phyloP scores from a whole-genome alignment of 2,329 filamentous ascomycete species.

The Grosmannia penicillata region DNA sequence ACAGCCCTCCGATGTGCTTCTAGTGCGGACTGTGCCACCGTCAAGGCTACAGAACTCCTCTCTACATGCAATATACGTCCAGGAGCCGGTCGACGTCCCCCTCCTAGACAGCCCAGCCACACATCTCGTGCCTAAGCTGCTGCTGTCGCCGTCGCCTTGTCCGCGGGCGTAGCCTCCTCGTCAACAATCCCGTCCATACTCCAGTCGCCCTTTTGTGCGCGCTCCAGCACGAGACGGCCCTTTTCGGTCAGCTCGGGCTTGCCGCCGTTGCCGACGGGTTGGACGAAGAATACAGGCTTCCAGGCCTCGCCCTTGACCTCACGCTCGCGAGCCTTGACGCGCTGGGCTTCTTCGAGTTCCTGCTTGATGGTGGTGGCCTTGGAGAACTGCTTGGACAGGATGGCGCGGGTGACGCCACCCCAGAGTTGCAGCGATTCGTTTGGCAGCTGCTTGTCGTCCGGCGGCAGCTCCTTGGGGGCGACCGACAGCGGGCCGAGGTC shows the following conservation, averaged over 20 bases:
- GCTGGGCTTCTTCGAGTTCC: constrained; percentile 80
- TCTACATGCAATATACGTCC: no score
- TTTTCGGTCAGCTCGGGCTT: constrained; percentile 40
- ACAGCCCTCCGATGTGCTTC: no score
- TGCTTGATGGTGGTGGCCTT: constrained; percentile 78
- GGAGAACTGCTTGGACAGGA: constrained; percentile 65
- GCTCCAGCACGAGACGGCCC: constrained; percentile 33
- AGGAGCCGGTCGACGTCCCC: not conserved
- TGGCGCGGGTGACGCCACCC: constrained; percentile 76
- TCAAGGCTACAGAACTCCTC: no score
- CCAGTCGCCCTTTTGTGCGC: constrained; percentile 39
- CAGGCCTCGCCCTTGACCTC: constrained; percentile 56
- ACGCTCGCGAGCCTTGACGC: constrained; percentile 69
- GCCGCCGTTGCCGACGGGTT: constrained; percentile 38
- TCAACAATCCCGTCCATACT: constrained; percentile 15
- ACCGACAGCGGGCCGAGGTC: constrained; percentile 76
- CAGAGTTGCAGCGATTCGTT: constrained; percentile 87
- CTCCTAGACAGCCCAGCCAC: not conserved
- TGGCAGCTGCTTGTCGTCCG: constrained; percentile 60
- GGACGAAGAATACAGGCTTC: constrained; percentile 77
- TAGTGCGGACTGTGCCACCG: no score
- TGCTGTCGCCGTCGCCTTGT: not conserved
- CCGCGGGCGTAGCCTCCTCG: not conserved
- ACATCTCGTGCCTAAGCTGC: not conserved
- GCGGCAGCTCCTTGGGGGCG: constrained; percentile 64